These are phyloP conservation scores for Brasenia schreberi DNA, from an alignment of 164 flowering plant genomes.

Conservation along the genomic window DNA sequence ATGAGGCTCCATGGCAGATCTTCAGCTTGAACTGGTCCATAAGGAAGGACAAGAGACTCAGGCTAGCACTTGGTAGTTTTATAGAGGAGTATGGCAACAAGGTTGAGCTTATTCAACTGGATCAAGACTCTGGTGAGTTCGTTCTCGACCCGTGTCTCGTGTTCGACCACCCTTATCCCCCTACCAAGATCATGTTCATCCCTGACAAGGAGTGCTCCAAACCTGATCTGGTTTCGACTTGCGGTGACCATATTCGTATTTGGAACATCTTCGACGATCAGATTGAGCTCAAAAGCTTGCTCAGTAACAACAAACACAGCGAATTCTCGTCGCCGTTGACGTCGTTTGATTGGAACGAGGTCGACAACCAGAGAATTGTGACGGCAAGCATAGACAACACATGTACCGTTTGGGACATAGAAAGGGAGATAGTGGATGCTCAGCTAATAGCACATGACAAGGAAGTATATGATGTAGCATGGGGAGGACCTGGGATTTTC, in stretches of 20 bases:
- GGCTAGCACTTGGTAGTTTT: slow-evolving; percentile 69
- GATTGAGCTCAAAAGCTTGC: slow-evolving; percentile 23
- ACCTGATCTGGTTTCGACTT: slow-evolving; percentile 24
- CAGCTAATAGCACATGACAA: slow-evolving; percentile 94
- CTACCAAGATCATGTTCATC: slow-evolving; percentile 70
- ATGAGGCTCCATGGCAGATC: slow-evolving; percentile 60
- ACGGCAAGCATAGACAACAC: slow-evolving; percentile 91
- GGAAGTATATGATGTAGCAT: slow-evolving; percentile 94
- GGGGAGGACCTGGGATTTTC: slow-evolving; percentile 90
- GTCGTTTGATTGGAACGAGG: slow-evolving; percentile 59
- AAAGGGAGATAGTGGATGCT: slow-evolving; percentile 60
- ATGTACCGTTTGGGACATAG: slow-evolving; percentile 92
- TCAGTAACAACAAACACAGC: slow-evolving; percentile 45
- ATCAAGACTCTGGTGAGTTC: slow-evolving; percentile 34
- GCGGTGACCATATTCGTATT: slow-evolving; percentile 67
- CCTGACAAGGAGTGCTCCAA: slow-evolving; percentile 15
- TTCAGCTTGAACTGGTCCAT: slow-evolving; percentile 57
- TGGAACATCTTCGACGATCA: slow-evolving; percentile 39
- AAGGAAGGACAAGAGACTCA: slow-evolving; percentile 9
- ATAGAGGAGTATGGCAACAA: slow-evolving; percentile 60
- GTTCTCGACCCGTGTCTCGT: slow-evolving; percentile 37
- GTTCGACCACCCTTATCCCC: slow-evolving; percentile 74
- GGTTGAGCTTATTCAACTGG: slow-evolving; percentile 57
- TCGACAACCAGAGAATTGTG: slow-evolving; percentile 46
- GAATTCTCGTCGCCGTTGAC: slow-evolving; percentile 56